Conservation (phyloP, 306 rosid species). For the Quercus wislizeni region DNA sequence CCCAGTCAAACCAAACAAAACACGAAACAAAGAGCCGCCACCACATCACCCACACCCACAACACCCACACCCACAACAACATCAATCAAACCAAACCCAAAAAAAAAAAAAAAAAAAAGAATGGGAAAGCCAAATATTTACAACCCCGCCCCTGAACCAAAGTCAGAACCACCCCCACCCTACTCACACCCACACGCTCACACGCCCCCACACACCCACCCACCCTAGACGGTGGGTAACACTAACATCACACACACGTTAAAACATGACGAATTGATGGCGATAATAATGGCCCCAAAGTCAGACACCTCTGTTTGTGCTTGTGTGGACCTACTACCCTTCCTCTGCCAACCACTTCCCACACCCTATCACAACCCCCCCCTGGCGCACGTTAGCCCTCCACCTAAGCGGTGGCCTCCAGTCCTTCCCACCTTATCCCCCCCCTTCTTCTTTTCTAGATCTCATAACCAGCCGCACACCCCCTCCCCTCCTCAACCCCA, state of each 20-base stretch:
- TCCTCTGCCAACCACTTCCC: too few species aligned
- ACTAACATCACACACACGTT: background rate
- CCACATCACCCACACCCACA: constrained; percentile 4
- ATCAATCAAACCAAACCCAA: too few species aligned
- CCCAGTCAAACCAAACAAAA: background rate
- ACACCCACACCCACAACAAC: background rate
- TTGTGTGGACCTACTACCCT: background rate
- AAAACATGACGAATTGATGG: background rate
- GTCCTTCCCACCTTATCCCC: constrained; percentile 31
- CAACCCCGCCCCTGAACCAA: background rate
- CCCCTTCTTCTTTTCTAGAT: constrained; percentile 53
- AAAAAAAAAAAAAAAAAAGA: too few species aligned
- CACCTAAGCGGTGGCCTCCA: constrained; percentile 75
- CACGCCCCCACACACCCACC: background rate
- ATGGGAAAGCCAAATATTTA: too few species aligned
- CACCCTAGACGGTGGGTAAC: constrained; percentile 31
- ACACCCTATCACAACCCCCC: constrained; percentile 14
- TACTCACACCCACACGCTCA: background rate
- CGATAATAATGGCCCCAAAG: constrained; percentile 10
- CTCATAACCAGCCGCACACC: constrained; percentile 74
- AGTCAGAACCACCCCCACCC: background rate
- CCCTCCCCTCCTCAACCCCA: constrained; percentile 43
- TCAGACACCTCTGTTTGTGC: background rate
- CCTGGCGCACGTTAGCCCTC: constrained; percentile 50
- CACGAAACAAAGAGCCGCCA: background rate